Evolutionary conservation across 2,329 filamentous ascomycete species (phyloP), one percentile per base, ranked within the genome.

Genomic region (Ramichloridium luteum): DNA sequence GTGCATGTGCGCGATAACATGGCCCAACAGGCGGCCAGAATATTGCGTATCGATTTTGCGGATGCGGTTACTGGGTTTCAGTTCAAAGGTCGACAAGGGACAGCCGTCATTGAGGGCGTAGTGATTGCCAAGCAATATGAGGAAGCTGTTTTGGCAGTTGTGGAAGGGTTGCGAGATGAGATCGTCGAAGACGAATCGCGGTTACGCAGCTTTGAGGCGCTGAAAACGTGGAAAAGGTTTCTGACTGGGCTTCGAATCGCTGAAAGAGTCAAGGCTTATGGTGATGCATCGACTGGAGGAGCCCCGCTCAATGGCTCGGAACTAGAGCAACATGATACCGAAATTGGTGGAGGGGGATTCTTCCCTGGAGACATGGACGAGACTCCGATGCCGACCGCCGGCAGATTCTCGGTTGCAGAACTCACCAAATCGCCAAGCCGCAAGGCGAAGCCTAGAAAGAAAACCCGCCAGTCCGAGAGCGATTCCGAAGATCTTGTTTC

Each of bases 1-100:
- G 55, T 60, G 10, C 72, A 77, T 41, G 57, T 78, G 16, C 60
- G 59, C 30, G 63, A 71, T 38, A 55, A 62, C 10, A 61, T 77
- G 30, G 78, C 81, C 1, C 64, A 71, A 2, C 70, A 71, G 30
- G 88, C 88, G 2, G 84, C 85, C 1, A 74, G 70, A 35, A 59
- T 86, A 2, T 56, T 94, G 1, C 77, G 77, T 0, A 68, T 96
- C 12, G 85, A 96, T 57, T 93, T 80, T 53, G 83, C 83, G 2
- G 83, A 88, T 17, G 90, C 90, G 0, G 73, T 98, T 4, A 90
- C 79, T 1, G 88, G 88, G 0, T 98, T 96, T 49, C 68, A 78
- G 22, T 98, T 96, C 59, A 77, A 74, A 49, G 85, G 85, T 1
- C 73, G 83, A 3, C 77, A 83, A 34, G 88, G 88, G 11, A 94